These are phyloP conservation scores for Nicotiana tomentosiformis DNA, from an alignment of 257 asterid species.

Conservation along the genomic window DNA sequence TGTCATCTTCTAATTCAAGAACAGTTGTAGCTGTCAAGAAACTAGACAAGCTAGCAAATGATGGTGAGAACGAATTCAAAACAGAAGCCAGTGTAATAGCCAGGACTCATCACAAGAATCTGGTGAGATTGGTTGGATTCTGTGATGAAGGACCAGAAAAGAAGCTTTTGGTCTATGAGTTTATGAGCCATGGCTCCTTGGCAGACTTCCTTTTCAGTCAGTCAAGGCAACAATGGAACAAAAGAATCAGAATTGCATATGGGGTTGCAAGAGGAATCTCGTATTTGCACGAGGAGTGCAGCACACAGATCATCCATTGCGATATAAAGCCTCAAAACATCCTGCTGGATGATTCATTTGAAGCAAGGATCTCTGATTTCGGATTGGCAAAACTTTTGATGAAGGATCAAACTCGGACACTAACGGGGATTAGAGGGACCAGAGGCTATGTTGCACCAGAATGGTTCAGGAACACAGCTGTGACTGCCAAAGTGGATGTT, in stretches of 20 bases:
- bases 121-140: slow-evolving; percentile 47
- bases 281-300: slow-evolving; percentile 57
- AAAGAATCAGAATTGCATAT: slow-evolving; percentile 25
- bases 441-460: slow-evolving; percentile 52
- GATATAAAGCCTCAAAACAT: slow-evolving; percentile 61
- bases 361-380: slow-evolving; percentile 44
- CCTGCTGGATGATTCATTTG: slow-evolving; percentile 34
- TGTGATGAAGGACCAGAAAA: slow-evolving; percentile 34
- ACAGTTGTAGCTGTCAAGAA: slow-evolving; percentile 36
- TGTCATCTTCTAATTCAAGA: slow-evolving; percentile 6
- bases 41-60: slow-evolving; percentile 23
- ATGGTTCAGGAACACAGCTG: slow-evolving; percentile 37
- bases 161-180: slow-evolving; percentile 42
- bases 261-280: slow-evolving; percentile 46
- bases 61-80: slow-evolving; percentile 40
- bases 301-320: slow-evolving; percentile 53
- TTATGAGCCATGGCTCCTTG: slow-evolving; percentile 46
- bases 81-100: slow-evolving; percentile 44
- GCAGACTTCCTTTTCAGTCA: slow-evolving; percentile 27
- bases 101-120: slow-evolving; percentile 43
- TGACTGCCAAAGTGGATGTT: slow-evolving; percentile 50
- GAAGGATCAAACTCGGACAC: slow-evolving; percentile 37
- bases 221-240: slow-evolving; percentile 26
- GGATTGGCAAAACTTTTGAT: slow-evolving; percentile 54
- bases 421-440: slow-evolving; percentile 39